Evolutionary conservation across 2,329 filamentous ascomycete species (phyloP), one percentile per base, ranked within the genome.

Genomic region (Penicillium polonicum): DNA sequence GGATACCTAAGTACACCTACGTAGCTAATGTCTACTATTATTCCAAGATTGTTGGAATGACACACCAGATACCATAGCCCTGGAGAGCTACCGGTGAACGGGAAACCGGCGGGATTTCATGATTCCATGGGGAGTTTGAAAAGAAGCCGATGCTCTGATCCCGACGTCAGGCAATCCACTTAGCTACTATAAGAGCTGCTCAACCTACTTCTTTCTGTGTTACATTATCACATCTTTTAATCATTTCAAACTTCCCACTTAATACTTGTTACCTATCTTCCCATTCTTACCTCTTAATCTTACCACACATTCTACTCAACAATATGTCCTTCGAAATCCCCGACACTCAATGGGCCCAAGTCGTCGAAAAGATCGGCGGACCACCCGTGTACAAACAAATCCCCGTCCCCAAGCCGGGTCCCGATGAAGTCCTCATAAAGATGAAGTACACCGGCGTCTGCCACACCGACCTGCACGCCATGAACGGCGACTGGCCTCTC

Each of bases 341-440:
- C 58, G 85, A 83, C 50, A 87, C 87, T 76, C 93, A 97, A 82
- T 95, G 89, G 91, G 93, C 93, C 51, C 90, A 94, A 78, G 90
- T 97, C 67, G 82, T 94, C 68, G 90, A 96, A 78, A 85, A 91
- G 82, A 87, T 83, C 57, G 91, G 90, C 66, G 88, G 87, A 55
- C 85, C 87, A 81, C 80, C 74, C n/a, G 65, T 72, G 48, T 76
- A 74, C 72, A 78, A 76, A 61, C 69, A 76, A 78, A 93, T 97
- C 69, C 88, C 90, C 65, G 91, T 96, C 51, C 82, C 82, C 62
- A 85, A 87, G 75, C 92, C 92, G 39, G 91, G 88, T 23, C 88
- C 92, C 52, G 92, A 96, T 79, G 90, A 97, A 78, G 90, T 96
- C 66, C 88, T 97, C 64, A 81, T 96, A 79, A 93, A 95, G 79